A percentile compares a stretch with the other conserved stretches of the same genome.
Evolutionary conservation across 2,329 filamentous ascomycete species (phyloP).

Genomic region (Neurospora crassa): DNA sequence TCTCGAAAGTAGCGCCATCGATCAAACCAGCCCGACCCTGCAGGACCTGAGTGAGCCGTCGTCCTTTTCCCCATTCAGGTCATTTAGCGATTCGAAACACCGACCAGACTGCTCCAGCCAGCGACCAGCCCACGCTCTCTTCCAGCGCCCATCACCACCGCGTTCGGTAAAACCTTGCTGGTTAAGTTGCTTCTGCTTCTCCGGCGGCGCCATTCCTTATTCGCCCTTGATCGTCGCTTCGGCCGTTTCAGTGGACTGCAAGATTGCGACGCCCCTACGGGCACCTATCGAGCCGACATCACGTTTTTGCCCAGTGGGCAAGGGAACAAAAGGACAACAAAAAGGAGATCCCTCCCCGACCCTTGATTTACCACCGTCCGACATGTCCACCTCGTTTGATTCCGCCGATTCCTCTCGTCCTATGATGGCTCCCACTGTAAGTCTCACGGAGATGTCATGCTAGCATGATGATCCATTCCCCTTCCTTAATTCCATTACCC

Average conservation of each 20-base stretch:
- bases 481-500: neutral
- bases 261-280: neutral
- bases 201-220: neutral
- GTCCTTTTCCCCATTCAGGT: neutral
- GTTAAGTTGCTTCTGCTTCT: neutral
- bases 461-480: neutral
- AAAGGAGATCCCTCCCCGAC: neutral
- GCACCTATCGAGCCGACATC: neutral
- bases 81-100: neutral
- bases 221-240: neutral
- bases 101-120: neutral
- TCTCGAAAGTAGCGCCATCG: neutral
- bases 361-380: conserved; percentile 7
- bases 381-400: conserved; percentile 50
- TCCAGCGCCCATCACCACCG: neutral
- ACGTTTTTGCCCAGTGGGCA: neutral
- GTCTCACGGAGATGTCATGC: conserved; percentile 14
- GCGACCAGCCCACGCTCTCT: neutral
- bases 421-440: conserved; percentile 54
- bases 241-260: neutral
- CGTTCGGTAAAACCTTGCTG: neutral
- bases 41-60: neutral
- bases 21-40: neutral
- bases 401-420: conserved; percentile 51
- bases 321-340: neutral